A percentile compares a stretch with the other conserved stretches of the same genome.
Evolutionary conservation across 257 asterid species (phyloP).

Genomic region (Ocimum tenuiflorum): DNA sequence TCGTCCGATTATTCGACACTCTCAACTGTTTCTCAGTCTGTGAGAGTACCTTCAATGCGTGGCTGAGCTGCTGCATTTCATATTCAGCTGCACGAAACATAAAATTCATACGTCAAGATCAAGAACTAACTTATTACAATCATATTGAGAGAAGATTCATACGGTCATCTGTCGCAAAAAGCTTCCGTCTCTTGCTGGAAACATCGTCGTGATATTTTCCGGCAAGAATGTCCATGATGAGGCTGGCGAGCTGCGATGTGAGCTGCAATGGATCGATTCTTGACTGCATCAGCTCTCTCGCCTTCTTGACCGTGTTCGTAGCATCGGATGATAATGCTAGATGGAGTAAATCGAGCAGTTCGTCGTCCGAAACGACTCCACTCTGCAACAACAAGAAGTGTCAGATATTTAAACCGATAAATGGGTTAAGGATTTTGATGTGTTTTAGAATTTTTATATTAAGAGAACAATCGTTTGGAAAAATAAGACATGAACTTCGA

Average conservation of each 20-base stretch:
- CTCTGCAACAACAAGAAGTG: conserved; percentile 38
- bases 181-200: conserved; percentile 41
- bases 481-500: too few relatives aligned
- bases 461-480: too few relatives aligned
- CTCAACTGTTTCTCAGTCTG: conserved; percentile 83
- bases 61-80: conserved; percentile 60
- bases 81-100: conserved; percentile 51
- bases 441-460: too few relatives aligned
- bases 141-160: conserved; percentile 23
- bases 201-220: conserved; percentile 43
- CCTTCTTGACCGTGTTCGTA: conserved; percentile 69
- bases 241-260: conserved; percentile 71
- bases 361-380: conserved; percentile 85
- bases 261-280: conserved; percentile 90
- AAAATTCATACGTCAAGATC: too few relatives aligned
- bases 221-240: conserved; percentile 84
- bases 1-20: conserved; percentile 53
- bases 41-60: conserved; percentile 68
- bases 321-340: conserved; percentile 84
- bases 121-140: too few relatives aligned
- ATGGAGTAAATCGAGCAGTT: conserved; percentile 67
- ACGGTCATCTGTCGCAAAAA: conserved; percentile 48
- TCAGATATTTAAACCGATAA: too few relatives aligned
- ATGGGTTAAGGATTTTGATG: too few relatives aligned
- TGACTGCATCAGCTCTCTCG: conserved; percentile 74